phyloP scores from a whole-genome alignment of 2,329 filamentous ascomycete genomes.

The Calonectria henricotiae region DNA sequence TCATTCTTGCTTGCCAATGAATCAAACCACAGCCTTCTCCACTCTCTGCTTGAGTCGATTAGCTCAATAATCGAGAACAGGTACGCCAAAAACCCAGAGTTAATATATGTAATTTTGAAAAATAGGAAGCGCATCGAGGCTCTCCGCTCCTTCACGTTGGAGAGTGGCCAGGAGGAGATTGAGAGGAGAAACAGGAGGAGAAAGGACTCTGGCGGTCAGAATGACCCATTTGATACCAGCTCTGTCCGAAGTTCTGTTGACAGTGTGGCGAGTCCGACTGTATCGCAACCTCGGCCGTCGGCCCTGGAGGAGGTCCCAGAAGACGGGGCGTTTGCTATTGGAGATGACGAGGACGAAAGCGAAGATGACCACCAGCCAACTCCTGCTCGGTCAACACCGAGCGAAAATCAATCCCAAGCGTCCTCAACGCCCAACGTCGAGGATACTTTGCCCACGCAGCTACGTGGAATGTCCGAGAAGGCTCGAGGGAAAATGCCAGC shows the following conservation, averaged over 20 bases:
- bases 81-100: constrained; percentile 84
- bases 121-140: constrained; percentile 89
- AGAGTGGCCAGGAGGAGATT: constrained; percentile 93
- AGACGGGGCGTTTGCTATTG: constrained; percentile 88
- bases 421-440: constrained; percentile 80
- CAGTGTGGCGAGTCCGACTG: constrained; percentile 75
- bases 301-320: constrained; percentile 65
- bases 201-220: constrained; percentile 73
- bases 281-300: constrained; percentile 47
- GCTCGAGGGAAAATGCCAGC: constrained; percentile 96
- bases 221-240: constrained; percentile 66
- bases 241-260: constrained; percentile 78
- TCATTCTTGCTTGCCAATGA: constrained; percentile 95
- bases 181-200: constrained; percentile 82
- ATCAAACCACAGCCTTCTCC: constrained; percentile 86
- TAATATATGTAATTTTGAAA: constrained; percentile 85
- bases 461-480: constrained; percentile 97
- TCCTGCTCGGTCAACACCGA: constrained; percentile 76
- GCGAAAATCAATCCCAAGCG: constrained; percentile 75
- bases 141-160: constrained; percentile 88
- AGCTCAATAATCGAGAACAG: constrained; percentile 94
- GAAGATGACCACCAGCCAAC: constrained; percentile 72
- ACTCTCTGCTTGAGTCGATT: constrained; percentile 88
- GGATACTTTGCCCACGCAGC: constrained; percentile 85
- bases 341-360: constrained; percentile 82